Conservation (phyloP, 163 green algal species). For the Trebouxia gelatinosa region DNA sequence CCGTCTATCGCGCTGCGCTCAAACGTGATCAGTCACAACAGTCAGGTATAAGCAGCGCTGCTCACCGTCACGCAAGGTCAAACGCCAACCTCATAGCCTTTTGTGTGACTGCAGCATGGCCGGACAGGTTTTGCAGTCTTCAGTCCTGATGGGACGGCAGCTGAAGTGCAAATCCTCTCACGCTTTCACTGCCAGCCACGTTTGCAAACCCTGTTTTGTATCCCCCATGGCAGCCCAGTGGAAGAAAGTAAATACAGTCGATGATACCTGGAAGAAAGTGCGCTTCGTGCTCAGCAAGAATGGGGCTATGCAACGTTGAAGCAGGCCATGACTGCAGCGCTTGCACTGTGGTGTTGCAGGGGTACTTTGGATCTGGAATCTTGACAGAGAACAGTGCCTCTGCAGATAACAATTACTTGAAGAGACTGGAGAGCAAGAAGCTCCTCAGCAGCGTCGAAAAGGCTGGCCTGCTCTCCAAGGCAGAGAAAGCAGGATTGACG, state of each 20-base stretch:
- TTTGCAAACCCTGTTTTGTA: too few relatives aligned
- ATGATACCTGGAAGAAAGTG: conserved; percentile 20
- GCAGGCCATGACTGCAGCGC: too few relatives aligned
- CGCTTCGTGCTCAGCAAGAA: too few relatives aligned
- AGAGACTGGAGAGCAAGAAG: conserved; percentile 52
- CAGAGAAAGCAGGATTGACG: conserved; percentile 51
- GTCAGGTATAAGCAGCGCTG: too few relatives aligned
- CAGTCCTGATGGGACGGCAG: not conserved
- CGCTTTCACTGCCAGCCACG: too few relatives aligned
- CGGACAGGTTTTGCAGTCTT: not conserved
- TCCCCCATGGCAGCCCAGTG: conserved; percentile 6
- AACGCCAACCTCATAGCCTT: too few relatives aligned
- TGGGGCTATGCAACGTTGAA: too few relatives aligned
- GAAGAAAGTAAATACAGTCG: conserved; percentile 22
- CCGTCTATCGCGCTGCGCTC: too few relatives aligned
- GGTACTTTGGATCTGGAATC: conserved; percentile 46
- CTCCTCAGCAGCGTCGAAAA: conserved; percentile 51
- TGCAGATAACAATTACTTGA: conserved; percentile 43
- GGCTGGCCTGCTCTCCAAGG: conserved; percentile 45
- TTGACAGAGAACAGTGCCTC: conserved; percentile 49
- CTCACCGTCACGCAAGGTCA: too few relatives aligned
- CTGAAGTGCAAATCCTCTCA: too few relatives aligned
- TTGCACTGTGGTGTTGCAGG: conserved; percentile 28
- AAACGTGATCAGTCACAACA: too few relatives aligned
- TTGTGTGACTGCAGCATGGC: too few relatives aligned